Base-by-base conservation (phyloP, 1,284 basidiomycete species). In the Erythrobasidium hasegawianum region DNA sequence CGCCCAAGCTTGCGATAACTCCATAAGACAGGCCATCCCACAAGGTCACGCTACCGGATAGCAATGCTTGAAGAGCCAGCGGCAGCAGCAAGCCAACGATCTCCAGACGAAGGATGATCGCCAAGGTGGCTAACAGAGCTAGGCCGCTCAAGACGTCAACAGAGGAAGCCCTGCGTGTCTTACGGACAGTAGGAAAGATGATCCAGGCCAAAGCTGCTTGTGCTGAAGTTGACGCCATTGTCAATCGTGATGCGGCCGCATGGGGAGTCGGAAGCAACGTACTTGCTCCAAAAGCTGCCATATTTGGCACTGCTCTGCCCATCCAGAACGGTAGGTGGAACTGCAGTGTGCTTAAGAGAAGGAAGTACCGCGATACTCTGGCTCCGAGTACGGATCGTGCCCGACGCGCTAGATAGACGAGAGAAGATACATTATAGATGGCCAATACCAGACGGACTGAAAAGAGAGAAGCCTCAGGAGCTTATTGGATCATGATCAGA, bases 311-410 rank as follows among this genome's bases (percentile, higher is more conserved):
- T 0, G 95, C 96, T 53, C 95, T 81, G 2, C 91, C 86, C 78
- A 90, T 88, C 87, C 92, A 98, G 77, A 92, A 99, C 2, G 87
- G 86, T 11, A 93, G 77, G 76, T 97, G 95, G 75, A 97, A 97
- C 76, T 96, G 92, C 0, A 85, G 84, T 66, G 86, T 83, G 1
- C 86, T 86, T 22, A 96, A 75, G 0, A 91, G 66, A 1, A 84
- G 76, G 75, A 87, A 92, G 71, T 86, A 82, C 7, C 82, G 73
- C 2, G 85, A 80, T 0, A 86, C 82, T 2, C 77, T 74, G 2
- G 78, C 76, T 5, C 88, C 88, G 71, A 86, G 92, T 11, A 86
- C 82, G 8, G 78, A 79, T 0, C 81, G 79, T 2, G 88, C 81
- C 0, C 85, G 83, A 43, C 83, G 81, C 39, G 86, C 80, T 41